Conservation (phyloP, 2,329 filamentous ascomycete genomes). For the Rutstroemia sp. region DNA sequence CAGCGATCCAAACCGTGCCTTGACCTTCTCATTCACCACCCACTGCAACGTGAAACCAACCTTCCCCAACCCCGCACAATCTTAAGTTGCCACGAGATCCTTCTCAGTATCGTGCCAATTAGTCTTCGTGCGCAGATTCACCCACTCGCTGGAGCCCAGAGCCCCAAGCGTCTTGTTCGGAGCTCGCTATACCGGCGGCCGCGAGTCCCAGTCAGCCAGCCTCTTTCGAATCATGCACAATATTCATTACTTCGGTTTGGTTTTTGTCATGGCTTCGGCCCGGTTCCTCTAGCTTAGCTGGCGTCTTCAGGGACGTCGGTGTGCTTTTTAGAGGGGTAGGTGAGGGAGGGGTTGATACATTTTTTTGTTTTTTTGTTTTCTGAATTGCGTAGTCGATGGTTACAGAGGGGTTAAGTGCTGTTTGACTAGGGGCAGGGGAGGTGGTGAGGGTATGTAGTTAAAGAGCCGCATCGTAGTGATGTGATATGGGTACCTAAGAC, state of each 20-base stretch:
- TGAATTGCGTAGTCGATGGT: too few species aligned
- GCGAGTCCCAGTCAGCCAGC: constrained; percentile 19
- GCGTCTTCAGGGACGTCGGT: not conserved
- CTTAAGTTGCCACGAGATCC: constrained; percentile 87
- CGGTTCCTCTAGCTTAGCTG: not conserved
- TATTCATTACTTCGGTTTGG: too few species aligned
- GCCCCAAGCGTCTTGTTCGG: constrained; percentile 31
- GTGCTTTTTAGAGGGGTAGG: not conserved
- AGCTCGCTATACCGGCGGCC: constrained; percentile 23
- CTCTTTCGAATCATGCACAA: not conserved
- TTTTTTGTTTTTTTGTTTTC: not conserved
- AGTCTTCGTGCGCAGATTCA: constrained; percentile 83
- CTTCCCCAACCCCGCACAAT: constrained; percentile 55
- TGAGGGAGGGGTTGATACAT: not conserved
- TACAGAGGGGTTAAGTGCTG: not conserved
- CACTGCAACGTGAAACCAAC: not conserved
- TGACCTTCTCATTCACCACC: not conserved
- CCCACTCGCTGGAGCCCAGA: constrained; percentile 30
- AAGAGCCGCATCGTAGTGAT: too few species aligned
- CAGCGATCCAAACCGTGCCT: not conserved
- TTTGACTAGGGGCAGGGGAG: not conserved
- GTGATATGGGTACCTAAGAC: not conserved
- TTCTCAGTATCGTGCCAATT: constrained; percentile 82
- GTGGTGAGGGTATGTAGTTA: not conserved
- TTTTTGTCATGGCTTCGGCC: too few species aligned